Base-by-base conservation (phyloP, 75 land plant species). In the Adiantum capillusveneris region DNA sequence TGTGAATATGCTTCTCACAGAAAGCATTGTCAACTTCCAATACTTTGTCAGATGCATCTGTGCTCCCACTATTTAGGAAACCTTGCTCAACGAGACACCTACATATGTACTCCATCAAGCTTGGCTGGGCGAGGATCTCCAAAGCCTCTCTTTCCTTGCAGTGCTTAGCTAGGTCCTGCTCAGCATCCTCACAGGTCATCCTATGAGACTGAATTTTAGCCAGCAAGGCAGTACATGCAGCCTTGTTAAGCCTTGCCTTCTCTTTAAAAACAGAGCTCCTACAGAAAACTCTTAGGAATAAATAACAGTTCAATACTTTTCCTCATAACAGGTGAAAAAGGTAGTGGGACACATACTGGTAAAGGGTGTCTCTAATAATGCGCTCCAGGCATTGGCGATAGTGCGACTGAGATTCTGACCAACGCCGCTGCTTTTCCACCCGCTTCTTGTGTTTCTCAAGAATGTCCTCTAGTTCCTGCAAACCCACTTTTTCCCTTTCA, bases 341-440 rank as follows among this genome's bases (percentile, higher is more conserved):
- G n/a, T n/a, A n/a, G n/a, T 5, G 3, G 37, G 9, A 9, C 3
- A 34, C 98, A 75, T 84, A 94, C 99, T 90, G 96, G 58, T 94
- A 96, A 91, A 90, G 78, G 7, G 96, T 89, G 29, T 94, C 99
- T 48, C 91, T 74, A 36, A 90, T 80, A 83, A 94, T 90, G 68
- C 93, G 79, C 71, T 94, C 99, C 7, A 94, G 68, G 63, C 83
- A 86, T 19, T 73, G 68, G 12, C 74, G 70, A 43, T 94, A 86
- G 2, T 83, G 82, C 17, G 84, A 61, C 59, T 94, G 96, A 21
- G 91, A 72, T 68, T 94, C 91, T 49, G 87, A 73, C 64, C 85
- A 59, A 12, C 68, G 65, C 45, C 96, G 69, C 62, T 86, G 84
- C 58, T 94, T 94, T 59, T 94, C 99, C 21, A 75, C 83, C 50